Conservation (phyloP, 1,139 yeast species). For the Williopsis jadinii region DNA sequence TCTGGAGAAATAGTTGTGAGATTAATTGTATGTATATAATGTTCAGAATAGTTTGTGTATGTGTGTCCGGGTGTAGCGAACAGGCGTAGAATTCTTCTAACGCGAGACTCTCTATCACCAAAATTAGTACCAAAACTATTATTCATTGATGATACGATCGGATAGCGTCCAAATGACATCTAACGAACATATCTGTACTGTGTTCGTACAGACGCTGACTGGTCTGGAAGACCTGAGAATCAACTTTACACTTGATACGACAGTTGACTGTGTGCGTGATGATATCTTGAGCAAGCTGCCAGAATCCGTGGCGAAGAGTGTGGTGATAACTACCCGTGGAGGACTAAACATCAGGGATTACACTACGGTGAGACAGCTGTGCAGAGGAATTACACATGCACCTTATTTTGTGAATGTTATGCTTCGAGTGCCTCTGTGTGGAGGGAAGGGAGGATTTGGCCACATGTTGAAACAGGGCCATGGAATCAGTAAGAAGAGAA, state of each 20-base stretch:
- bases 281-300: neutral
- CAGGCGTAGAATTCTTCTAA: no score
- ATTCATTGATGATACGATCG: no score
- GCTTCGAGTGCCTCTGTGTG: slow-evolving; percentile 28
- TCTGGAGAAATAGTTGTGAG: no score
- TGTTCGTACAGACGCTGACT: neutral
- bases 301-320: slow-evolving; percentile 1
- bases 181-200: neutral
- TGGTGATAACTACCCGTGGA: slow-evolving; percentile 17
- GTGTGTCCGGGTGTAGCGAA: no score
- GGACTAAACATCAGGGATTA: slow-evolving; percentile 17
- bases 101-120: no score
- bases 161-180: no score
- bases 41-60: no score
- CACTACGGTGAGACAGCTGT: slow-evolving; percentile 10
- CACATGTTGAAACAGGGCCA: slow-evolving; percentile 35
- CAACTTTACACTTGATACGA: neutral
- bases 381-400: slow-evolving; percentile 1
- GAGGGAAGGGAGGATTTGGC: slow-evolving; percentile 50
- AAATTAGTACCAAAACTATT: no score
- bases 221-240: neutral
- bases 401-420: slow-evolving; percentile 17
- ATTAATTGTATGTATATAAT: no score
- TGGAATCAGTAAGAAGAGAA: slow-evolving; percentile 22
- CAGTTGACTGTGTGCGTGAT: neutral